Conservation (phyloP, 2,329 filamentous ascomycete genomes). For the Botrytis tulipae region DNA sequence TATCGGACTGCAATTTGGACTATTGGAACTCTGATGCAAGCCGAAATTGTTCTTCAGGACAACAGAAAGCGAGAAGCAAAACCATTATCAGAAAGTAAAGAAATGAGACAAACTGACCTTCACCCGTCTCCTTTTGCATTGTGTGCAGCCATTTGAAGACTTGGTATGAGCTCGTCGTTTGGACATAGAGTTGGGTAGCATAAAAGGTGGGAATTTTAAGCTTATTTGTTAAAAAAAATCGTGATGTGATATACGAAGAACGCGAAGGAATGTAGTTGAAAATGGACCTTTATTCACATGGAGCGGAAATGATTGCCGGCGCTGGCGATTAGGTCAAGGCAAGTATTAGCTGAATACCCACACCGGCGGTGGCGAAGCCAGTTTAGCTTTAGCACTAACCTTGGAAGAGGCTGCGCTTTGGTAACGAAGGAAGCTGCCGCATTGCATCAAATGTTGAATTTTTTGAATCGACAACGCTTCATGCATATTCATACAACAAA, state of each 20-base stretch:
- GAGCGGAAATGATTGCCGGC: background rate
- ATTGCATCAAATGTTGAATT: background rate
- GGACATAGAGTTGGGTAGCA: background rate
- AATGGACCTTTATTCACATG: background rate
- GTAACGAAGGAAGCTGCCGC: background rate
- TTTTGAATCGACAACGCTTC: background rate
- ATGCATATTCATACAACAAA: background rate
- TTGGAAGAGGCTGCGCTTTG: background rate
- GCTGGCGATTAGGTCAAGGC: background rate
- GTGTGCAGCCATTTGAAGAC: background rate
- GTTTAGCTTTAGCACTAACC: background rate
- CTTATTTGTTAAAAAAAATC: background rate
- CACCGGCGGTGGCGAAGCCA: background rate
- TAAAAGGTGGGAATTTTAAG: too few relatives aligned
- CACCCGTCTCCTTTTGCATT: background rate
- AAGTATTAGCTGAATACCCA: background rate
- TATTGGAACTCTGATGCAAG: background rate
- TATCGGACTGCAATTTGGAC: background rate
- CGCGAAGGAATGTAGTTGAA: background rate
- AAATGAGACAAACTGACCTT: background rate
- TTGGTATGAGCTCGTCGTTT: background rate
- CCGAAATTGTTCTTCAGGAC: background rate
- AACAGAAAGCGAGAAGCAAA: too few relatives aligned
- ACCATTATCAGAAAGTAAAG: background rate
- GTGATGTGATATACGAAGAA: background rate